Evolutionary conservation across 306 rosid genomes (phyloP).

Genomic region (Calophaca sinica): DNA sequence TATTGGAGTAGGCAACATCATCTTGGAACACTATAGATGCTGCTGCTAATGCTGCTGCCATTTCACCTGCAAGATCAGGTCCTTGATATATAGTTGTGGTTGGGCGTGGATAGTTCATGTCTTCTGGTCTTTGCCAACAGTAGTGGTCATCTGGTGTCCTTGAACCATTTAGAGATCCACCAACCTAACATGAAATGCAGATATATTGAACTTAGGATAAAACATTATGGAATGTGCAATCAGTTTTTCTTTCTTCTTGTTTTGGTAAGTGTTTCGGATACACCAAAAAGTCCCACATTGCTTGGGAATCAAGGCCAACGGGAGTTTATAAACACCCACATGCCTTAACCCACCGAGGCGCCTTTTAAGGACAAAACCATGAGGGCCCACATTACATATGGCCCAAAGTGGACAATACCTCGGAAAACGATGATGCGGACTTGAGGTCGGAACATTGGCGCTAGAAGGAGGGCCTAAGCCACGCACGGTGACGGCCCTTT

Average conservation of each 20-base stretch:
- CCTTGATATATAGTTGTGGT: conserved; percentile 50
- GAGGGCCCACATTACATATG: too few species aligned
- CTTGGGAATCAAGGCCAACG: too few species aligned
- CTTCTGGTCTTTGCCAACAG: conserved; percentile 79
- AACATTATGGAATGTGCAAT: not conserved
- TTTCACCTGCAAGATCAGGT: conserved; percentile 72
- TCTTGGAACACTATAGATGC: conserved; percentile 74
- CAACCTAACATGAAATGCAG: conserved; percentile 51
- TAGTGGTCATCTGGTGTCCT: conserved; percentile 57
- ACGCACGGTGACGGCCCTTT: too few species aligned
- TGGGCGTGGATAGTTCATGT: conserved; percentile 56
- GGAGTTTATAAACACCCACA: too few species aligned
- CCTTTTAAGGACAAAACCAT: too few species aligned
- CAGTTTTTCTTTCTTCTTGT: not conserved
- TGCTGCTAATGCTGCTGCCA: conserved; percentile 77
- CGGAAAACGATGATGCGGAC: too few species aligned
- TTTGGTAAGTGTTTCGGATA: too few species aligned
- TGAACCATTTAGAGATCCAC: conserved; percentile 55
- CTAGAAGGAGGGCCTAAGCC: too few species aligned
- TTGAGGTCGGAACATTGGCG: too few species aligned
- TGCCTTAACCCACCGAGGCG: too few species aligned
- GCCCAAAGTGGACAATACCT: too few species aligned
- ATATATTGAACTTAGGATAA: not conserved
- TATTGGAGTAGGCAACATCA: conserved; percentile 50
- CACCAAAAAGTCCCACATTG: too few species aligned